phyloP scores from a whole-genome alignment of 73 alveolate species.

The Stentor coeruleus region DNA sequence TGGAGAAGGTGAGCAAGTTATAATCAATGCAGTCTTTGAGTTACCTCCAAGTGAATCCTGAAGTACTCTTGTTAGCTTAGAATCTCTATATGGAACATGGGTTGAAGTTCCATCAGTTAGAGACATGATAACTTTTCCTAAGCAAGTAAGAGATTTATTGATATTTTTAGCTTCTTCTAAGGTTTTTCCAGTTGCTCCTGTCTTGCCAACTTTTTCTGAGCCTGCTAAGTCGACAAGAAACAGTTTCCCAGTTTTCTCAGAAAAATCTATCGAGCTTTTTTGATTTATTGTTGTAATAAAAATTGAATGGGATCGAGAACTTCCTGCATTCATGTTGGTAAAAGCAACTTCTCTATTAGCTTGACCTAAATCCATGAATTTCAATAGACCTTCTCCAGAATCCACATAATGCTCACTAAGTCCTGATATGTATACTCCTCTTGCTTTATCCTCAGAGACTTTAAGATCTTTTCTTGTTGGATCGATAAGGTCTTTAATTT shows the following conservation, averaged over 20 bases:
- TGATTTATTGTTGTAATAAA: slow-evolving; percentile 78
- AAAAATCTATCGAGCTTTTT: slow-evolving; percentile 80
- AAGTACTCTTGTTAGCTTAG: slow-evolving; percentile 91
- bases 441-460: slow-evolving; percentile 86
- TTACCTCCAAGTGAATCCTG: slow-evolving; percentile 93
- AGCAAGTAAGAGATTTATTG: slow-evolving; percentile 73
- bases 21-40: slow-evolving; percentile 84
- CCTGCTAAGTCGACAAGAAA: slow-evolving; percentile 87
- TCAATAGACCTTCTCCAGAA: slow-evolving; percentile 81
- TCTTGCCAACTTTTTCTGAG: slow-evolving; percentile 67
- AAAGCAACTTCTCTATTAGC: slow-evolving; percentile 92
- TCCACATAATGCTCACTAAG: slow-evolving; percentile 89
- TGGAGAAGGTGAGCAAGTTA: slow-evolving; percentile 62
- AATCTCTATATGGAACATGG: slow-evolving; percentile 92
- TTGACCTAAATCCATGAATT: slow-evolving; percentile 87
- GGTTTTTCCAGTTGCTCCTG: slow-evolving; percentile 72
- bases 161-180: slow-evolving; percentile 84
- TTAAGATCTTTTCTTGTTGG: slow-evolving; percentile 74
- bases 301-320: slow-evolving; percentile 90
- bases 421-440: slow-evolving; percentile 90
- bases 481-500: slow-evolving; percentile 80
- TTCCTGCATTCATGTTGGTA: slow-evolving; percentile 93
- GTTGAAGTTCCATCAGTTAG: slow-evolving; percentile 23
- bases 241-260: slow-evolving; percentile 82
- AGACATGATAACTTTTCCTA: slow-evolving; percentile 74